Percentiles rank a stretch among this genome's conserved stretches.
phyloP scores from a whole-genome alignment of 75 land plant species.

The Sequoia sempervirens region DNA sequence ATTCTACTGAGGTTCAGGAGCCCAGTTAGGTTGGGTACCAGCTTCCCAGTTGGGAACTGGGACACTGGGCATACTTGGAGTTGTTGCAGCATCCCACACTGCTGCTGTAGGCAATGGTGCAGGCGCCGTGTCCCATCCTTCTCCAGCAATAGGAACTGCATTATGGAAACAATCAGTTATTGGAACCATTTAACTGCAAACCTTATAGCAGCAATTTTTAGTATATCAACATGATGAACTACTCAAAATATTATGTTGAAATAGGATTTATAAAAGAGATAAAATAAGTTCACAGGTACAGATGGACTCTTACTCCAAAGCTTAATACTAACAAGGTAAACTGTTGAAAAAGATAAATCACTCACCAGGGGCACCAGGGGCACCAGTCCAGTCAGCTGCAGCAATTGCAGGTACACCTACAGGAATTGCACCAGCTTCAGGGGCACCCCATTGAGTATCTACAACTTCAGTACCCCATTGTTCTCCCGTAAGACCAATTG shows the following conservation, averaged over 20 bases:
- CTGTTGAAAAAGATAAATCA: background rate
- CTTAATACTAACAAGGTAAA: slow-evolving; percentile 8
- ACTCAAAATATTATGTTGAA: background rate
- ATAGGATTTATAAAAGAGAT: background rate
- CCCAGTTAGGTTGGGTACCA: slow-evolving; percentile 9
- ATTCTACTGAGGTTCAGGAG: background rate
- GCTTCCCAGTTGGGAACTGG: slow-evolving; percentile 21
- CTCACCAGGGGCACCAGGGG: slow-evolving; percentile 37
- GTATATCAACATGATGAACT: background rate
- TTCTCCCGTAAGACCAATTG: slow-evolving; percentile 8
- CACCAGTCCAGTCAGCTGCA: slow-evolving; percentile 22
- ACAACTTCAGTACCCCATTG: slow-evolving; percentile 22
- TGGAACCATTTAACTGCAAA: background rate
- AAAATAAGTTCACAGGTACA: background rate
- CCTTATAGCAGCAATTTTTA: background rate
- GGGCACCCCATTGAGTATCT: slow-evolving; percentile 14
- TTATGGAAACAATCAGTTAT: background rate
- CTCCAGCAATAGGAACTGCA: slow-evolving; percentile 11
- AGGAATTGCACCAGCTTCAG: slow-evolving; percentile 14
- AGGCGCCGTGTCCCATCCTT: slow-evolving; percentile 50
- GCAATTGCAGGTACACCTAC: slow-evolving; percentile 18
- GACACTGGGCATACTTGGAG: slow-evolving; percentile 4
- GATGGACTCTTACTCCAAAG: background rate
- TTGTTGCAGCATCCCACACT: slow-evolving; percentile 8
- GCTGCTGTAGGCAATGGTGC: slow-evolving; percentile 16